Conservation (phyloP, 2,329 filamentous ascomycete species). For the Calonectria leucothoes region DNA sequence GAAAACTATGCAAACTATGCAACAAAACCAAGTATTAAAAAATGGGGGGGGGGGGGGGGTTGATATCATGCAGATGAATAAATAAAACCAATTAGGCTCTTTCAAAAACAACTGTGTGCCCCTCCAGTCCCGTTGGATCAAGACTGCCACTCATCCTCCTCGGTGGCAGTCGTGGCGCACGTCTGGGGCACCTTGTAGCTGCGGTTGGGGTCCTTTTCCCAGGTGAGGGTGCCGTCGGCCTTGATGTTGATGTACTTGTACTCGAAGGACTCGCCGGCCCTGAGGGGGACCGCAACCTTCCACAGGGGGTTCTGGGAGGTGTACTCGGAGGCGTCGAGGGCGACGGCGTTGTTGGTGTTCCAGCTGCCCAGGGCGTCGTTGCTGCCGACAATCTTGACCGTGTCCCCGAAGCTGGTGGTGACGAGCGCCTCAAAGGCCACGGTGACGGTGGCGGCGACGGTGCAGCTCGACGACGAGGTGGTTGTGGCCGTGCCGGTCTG, state of each 20-base stretch:
- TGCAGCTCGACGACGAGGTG: slow-evolving; percentile 49
- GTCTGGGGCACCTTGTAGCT: slow-evolving; percentile 46
- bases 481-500: slow-evolving; percentile 42
- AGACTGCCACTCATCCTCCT: slow-evolving; percentile 46
- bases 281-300: slow-evolving; percentile 66
- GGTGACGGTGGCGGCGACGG: slow-evolving; percentile 58
- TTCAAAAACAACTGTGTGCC: too few species aligned
- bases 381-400: slow-evolving; percentile 73
- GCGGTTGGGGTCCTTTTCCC: slow-evolving; percentile 73
- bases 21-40: too few species aligned
- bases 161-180: slow-evolving; percentile 42
- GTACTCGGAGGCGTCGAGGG: slow-evolving; percentile 70
- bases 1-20: background rate
- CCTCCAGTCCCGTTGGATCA: background rate
- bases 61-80: background rate
- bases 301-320: slow-evolving; percentile 70
- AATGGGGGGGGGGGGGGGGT: too few species aligned
- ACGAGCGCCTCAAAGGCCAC: slow-evolving; percentile 73
- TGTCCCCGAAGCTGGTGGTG: slow-evolving; percentile 70
- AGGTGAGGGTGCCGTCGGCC: slow-evolving; percentile 64
- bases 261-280: slow-evolving; percentile 66
- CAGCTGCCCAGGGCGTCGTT: slow-evolving; percentile 71
- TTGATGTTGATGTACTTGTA: slow-evolving; percentile 78
- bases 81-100: background rate
- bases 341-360: slow-evolving; percentile 64